Base-by-base conservation (phyloP, 495 filamentous ascomycete species). In the Acidomyces sp. region DNA sequence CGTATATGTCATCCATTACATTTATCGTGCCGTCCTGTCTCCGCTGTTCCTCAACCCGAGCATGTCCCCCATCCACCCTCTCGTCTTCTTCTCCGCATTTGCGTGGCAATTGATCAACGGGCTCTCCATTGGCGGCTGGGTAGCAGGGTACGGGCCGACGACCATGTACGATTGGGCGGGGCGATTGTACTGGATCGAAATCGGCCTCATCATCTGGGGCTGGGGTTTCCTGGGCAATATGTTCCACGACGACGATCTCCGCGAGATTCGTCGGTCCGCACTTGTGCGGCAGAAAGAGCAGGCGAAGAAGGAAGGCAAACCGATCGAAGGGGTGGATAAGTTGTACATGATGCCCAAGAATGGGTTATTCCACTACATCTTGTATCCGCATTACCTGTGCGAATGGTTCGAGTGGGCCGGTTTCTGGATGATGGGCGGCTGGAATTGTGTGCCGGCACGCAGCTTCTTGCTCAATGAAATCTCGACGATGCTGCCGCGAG, bases 351-450 rank as follows among this genome's bases (percentile, higher is more conserved):
- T 97, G 33, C 92, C 92, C 0, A 62, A 77, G 44, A 75, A 78
- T 27, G 87, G 87, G 2, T 62, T 94, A 28, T 97, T 97, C 63
- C 64, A 63, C 35, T 77, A 69, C 42, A 72, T 94, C 54, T 69
- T 96, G 39, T 93, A 80, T 63, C 86, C 90, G 44, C 92, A 97
- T 56, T 96, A 93, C 56, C 70, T 90, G 34, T 80, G 75, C 46
- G 90, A 97, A 68, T 97, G 90, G 90, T 59, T 93, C 35, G 92
- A 97, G 64, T 96, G 92, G 90, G 54, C 69, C 15, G 90, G 90
- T 0, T 97, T 85, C 54, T 85, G 74, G 58, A 71, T 93, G 44
- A 62, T 71, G n/a, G 75, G 52, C 58, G 67, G 70, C 16, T 76
- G 48, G 55, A 46, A 49, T 7, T 67, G 72, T 62, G 51, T 72